Evolutionary conservation across 116 monocot species (phyloP).

Genomic region (Posidonia oceanica): DNA sequence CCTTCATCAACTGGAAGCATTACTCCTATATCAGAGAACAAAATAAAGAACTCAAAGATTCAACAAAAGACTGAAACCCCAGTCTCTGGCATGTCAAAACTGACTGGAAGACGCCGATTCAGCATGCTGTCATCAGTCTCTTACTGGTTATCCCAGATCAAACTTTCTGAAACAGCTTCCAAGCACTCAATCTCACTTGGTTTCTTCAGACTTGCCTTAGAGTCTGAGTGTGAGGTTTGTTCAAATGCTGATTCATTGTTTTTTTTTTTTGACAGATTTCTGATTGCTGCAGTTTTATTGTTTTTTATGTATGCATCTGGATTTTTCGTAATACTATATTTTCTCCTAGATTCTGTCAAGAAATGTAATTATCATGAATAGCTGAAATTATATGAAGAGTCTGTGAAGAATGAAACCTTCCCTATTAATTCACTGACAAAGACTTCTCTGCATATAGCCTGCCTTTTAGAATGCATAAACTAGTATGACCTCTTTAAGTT

Average conservation of each 20-base stretch:
- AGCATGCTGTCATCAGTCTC: constrained; percentile 59
- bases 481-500: too few relatives aligned
- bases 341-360: too few relatives aligned
- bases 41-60: constrained; percentile 11
- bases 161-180: constrained; percentile 55
- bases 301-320: neutral
- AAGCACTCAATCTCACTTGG: constrained; percentile 80
- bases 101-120: constrained; percentile 41
- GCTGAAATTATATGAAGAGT: too few relatives aligned
- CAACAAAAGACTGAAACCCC: constrained; percentile 9
- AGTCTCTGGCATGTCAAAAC: constrained; percentile 38
- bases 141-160: constrained; percentile 85
- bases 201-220: constrained; percentile 84
- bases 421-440: too few relatives aligned
- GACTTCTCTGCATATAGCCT: neutral
- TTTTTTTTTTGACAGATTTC: neutral
- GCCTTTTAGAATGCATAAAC: neutral
- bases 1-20: constrained; percentile 18
- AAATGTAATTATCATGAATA: too few relatives aligned
- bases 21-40: constrained; percentile 40
- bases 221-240: constrained; percentile 72
- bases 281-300: neutral
- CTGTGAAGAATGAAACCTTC: too few relatives aligned
- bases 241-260: neutral
- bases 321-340: too few relatives aligned